Conservation (phyloP, 129 eudicot genomes). For the carrot (Daucus carota) region DNA sequence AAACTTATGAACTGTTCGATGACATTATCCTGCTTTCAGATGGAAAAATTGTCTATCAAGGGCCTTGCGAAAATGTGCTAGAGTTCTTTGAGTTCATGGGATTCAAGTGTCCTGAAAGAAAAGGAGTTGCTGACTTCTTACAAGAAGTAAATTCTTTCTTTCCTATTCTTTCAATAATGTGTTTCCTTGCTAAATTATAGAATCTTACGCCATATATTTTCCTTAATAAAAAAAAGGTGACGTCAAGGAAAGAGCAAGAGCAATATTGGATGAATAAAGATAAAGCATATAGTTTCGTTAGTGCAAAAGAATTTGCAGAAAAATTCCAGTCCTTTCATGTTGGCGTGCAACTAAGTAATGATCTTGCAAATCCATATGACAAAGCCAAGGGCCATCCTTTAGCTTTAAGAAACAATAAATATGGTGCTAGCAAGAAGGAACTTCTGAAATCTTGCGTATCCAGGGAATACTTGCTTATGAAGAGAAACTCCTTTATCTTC, state of each 20-base stretch:
- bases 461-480: slow-evolving; percentile 80
- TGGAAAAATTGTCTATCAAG: slow-evolving; percentile 68
- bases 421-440: slow-evolving; percentile 68
- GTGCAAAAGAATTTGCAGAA: slow-evolving; percentile 5
- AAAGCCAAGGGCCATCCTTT: slow-evolving; percentile 72
- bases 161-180: neutral
- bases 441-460: slow-evolving; percentile 70
- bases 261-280: slow-evolving; percentile 58
- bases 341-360: neutral
- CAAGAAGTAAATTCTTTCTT: slow-evolving; percentile 50
- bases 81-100: slow-evolving; percentile 64
- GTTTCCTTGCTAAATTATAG: neutral
- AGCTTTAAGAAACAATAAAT: slow-evolving; percentile 61
- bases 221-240: slow-evolving; percentile 34
- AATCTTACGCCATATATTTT: slow-evolving; percentile 8
- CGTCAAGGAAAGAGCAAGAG: slow-evolving; percentile 69
- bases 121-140: slow-evolving; percentile 71
- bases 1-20: slow-evolving; percentile 63
- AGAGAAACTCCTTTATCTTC: slow-evolving; percentile 73
- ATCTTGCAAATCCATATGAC: slow-evolving; percentile 42
- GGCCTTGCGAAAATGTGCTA: slow-evolving; percentile 57
- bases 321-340: slow-evolving; percentile 4
- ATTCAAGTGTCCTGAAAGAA: slow-evolving; percentile 66
- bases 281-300: neutral
- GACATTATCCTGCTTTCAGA: slow-evolving; percentile 69